Evolutionary conservation across 805 yeast genomes (phyloP).

Genomic region (Ogataea nitratoaversa): DNA sequence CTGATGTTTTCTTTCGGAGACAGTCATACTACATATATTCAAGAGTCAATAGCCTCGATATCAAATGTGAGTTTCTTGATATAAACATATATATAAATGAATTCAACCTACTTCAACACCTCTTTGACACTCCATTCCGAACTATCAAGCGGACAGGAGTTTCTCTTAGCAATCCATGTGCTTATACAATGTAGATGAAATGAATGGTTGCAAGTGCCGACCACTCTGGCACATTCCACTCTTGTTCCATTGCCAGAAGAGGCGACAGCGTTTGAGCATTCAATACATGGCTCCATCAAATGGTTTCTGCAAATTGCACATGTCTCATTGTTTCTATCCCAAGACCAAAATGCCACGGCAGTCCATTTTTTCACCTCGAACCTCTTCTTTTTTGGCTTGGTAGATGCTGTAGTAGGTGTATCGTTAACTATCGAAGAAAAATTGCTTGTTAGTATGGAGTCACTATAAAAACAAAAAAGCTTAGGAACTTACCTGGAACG

Average conservation of each 20-base stretch:
- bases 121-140: constrained; percentile 65
- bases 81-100: too few relatives aligned
- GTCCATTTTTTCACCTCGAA: constrained; percentile 98
- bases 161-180: constrained; percentile 91
- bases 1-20: too few relatives aligned
- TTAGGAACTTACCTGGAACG: constrained; percentile 16
- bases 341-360: constrained; percentile 99
- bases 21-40: too few relatives aligned
- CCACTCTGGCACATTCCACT: constrained; percentile 75
- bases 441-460: constrained; percentile 1
- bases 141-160: constrained; percentile 94
- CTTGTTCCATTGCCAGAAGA: constrained; percentile 33
- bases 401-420: constrained; percentile 8
- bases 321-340: constrained; percentile 76
- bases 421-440: not conserved
- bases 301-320: constrained; percentile 99
- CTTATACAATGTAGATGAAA: constrained; percentile 96
- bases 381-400: constrained; percentile 50
- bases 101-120: constrained; percentile 20
- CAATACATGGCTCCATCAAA: constrained; percentile 97
- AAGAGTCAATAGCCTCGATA: too few relatives aligned
- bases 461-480: too few relatives aligned
- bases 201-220: constrained; percentile 98
- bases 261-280: constrained; percentile 64
- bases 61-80: too few relatives aligned